Conservation (phyloP, 305 asterid species). For the Rubia occidens region DNA sequence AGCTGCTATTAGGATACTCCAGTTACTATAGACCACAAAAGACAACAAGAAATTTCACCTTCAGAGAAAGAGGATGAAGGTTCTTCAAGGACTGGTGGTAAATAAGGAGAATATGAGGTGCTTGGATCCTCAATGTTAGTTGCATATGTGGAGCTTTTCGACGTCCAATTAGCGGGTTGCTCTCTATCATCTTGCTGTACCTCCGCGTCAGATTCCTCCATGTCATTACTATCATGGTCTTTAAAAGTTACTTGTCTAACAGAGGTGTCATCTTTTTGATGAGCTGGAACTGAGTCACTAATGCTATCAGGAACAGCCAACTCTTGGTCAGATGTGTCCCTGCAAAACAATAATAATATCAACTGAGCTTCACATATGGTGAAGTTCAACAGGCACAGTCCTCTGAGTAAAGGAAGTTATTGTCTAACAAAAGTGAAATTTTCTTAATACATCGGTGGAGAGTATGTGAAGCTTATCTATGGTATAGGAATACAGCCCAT, state of each 20-base stretch:
- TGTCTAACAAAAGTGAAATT: neutral
- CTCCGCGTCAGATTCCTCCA: constrained; percentile 56
- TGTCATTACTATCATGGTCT: constrained; percentile 62
- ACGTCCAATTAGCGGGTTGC: constrained; percentile 46
- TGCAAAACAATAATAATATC: constrained; percentile 25
- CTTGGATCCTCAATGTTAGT: constrained; percentile 63
- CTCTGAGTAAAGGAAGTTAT: neutral
- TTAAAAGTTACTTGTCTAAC: constrained; percentile 79
- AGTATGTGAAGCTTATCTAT: neutral
- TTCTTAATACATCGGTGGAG: neutral
- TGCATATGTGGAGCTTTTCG: constrained; percentile 42
- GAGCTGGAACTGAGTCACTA: constrained; percentile 35
- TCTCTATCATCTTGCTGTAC: constrained; percentile 55
- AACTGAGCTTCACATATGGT: constrained; percentile 17
- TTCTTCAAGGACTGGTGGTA: constrained; percentile 92
- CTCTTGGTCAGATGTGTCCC: constrained; percentile 41
- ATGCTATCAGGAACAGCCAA: constrained; percentile 35
- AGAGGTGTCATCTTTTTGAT: constrained; percentile 40
- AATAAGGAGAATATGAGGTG: constrained; percentile 68
- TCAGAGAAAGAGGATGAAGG: constrained; percentile 89
- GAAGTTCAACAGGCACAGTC: neutral
- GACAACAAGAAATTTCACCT: constrained; percentile 39
- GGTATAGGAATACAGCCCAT: neutral
- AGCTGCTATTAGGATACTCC: constrained; percentile 21
- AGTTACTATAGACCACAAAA: constrained; percentile 13